Conservation (phyloP, 441 rosid genomes). For the Dalechampia spathulata region DNA sequence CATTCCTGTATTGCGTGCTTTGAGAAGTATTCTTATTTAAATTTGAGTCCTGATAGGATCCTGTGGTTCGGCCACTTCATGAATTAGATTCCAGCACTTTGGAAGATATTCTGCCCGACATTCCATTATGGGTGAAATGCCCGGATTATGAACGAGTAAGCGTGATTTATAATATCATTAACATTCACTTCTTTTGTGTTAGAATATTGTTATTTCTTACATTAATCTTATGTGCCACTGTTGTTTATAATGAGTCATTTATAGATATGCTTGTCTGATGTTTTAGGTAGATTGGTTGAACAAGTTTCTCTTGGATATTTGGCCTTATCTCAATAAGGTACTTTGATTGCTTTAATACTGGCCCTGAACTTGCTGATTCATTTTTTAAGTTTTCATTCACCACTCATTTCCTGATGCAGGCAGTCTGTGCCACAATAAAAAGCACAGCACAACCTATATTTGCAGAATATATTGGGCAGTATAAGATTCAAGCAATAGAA, state of each 20-base stretch:
- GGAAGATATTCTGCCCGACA: slow-evolving; percentile 49
- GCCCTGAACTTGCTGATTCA: slow-evolving; percentile 2
- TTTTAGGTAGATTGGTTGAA: slow-evolving; percentile 64
- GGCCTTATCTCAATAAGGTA: slow-evolving; percentile 70
- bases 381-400: slow-evolving; percentile 5
- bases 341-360: slow-evolving; percentile 1
- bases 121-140: slow-evolving; percentile 64
- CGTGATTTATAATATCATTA: no score
- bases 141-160: slow-evolving; percentile 59
- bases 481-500: slow-evolving; percentile 49
- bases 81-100: slow-evolving; percentile 40
- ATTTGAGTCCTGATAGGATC: no score
- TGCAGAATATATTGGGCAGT: slow-evolving; percentile 58
- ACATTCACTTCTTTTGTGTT: not conserved
- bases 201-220: no score
- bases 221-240: no score
- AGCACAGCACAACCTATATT: slow-evolving; percentile 50
- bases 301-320: slow-evolving; percentile 48
- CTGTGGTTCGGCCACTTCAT: slow-evolving; percentile 34
- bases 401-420: slow-evolving; percentile 32
- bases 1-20: no score
- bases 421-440: slow-evolving; percentile 49
- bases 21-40: no score
- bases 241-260: no score
- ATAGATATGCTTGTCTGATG: slow-evolving; percentile 12